Base-by-base conservation (phyloP, 2,329 filamentous ascomycete species). In the Ophiostoma fasciatum region DNA sequence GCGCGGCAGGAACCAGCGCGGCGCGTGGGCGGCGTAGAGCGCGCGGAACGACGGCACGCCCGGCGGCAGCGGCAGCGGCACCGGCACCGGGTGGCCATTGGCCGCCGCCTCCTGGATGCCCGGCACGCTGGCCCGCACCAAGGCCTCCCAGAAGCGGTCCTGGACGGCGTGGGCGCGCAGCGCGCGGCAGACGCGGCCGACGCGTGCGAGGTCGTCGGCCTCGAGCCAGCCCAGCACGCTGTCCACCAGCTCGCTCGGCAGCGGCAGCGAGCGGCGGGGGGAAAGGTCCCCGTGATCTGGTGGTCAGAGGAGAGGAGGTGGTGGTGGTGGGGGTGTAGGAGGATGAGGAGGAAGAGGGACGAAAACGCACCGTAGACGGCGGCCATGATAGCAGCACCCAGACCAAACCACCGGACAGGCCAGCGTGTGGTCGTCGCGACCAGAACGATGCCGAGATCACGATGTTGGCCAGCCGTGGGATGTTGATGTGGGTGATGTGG, bases 1-100 rank as follows among this genome's bases (percentile, higher is more conserved):
- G 35, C 71, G 74, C 0, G 82, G 66, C 1, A 94, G 63, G 49
- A 93, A 94, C 87, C 87, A 94, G 48, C 78, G 74, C 0, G 79
- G 78, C 44, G 90, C 70, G 51, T 90, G 81, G 15, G 75, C 66
- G 28, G 68, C 60, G 52, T 81, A 94, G 3, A 94, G 68, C 19
- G 79, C 67, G 39, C 71, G 72, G 56, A 77, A 94, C 18, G 66
- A 75, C 3, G 58, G 18, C 65, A 75, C 3, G 58, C 46, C 48
- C 68, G 76, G 7, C 78, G 76, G 7, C 63, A 65, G 27, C 13
- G 26, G 23, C 0, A n/a, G n/a, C n/a, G n/a, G n/a, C n/a, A n/a
- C n/a, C n/a, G n/a, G n/a, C n/a, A n/a, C n/a, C n/a, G n/a, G n/a
- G n/a, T n/a, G n/a, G n/a, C n/a, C n/a, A n/a, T n/a, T n/a, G n/a